These are phyloP conservation scores for Fusarium anguioides DNA, from an alignment of 2,329 filamentous ascomycete species.

Conservation along the genomic window DNA sequence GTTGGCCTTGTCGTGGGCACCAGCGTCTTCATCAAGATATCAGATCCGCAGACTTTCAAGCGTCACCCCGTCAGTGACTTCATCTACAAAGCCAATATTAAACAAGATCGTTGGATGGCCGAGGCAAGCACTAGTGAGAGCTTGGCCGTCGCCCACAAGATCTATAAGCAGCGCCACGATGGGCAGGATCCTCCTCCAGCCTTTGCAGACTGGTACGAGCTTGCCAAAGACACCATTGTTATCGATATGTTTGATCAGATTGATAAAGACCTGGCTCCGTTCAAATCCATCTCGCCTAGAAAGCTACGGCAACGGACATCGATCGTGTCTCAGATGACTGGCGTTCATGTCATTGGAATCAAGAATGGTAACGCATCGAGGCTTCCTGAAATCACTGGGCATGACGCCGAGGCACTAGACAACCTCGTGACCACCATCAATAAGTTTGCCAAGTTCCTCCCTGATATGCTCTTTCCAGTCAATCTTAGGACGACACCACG, in stretches of 20 bases:
- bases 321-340: conserved; percentile 53
- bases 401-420: conserved; percentile 53
- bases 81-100: conserved; percentile 60
- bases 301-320: conserved; percentile 71
- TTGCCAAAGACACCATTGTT: conserved; percentile 76
- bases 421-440: conserved; percentile 74
- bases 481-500: conserved; percentile 69
- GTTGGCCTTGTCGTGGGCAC: conserved; percentile 52
- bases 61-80: conserved; percentile 62
- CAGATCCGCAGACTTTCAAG: conserved; percentile 44
- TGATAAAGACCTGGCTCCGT: conserved; percentile 77
- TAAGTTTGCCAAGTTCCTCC: conserved; percentile 76
- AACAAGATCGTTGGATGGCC: conserved; percentile 61
- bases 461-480: conserved; percentile 86
- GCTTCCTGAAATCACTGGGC: conserved; percentile 49
- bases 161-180: conserved; percentile 65
- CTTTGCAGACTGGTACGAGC: conserved; percentile 87
- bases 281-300: conserved; percentile 77
- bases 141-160: conserved; percentile 57
- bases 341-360: conserved; percentile 66
- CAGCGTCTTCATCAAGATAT: conserved; percentile 52
- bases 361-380: conserved; percentile 69
- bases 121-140: conserved; percentile 60
- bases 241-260: conserved; percentile 87
- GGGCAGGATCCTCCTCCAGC: conserved; percentile 79